phyloP scores from a whole-genome alignment of 345 rosid species.

The Gossypium raimondii region DNA sequence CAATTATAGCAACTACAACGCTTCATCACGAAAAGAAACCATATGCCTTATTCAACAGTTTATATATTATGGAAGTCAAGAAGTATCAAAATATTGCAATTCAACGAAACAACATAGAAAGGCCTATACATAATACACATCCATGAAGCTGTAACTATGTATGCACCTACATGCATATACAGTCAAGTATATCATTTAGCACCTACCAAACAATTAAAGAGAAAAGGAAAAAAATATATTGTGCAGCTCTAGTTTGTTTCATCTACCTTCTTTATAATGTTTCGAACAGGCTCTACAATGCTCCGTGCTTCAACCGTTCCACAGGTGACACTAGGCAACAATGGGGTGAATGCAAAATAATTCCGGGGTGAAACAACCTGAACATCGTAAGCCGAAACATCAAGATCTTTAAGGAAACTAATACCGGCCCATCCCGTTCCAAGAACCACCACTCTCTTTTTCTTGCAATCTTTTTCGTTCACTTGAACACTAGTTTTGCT shows the following conservation, averaged over 20 bases:
- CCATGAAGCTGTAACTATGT: neutral
- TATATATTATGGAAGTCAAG: too few relatives aligned
- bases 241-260: conserved; percentile 1
- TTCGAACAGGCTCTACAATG: conserved; percentile 85
- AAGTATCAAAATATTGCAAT: too few relatives aligned
- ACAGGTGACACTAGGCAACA: conserved; percentile 93
- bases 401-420: conserved; percentile 83
- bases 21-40: too few relatives aligned
- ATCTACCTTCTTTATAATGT: conserved; percentile 78
- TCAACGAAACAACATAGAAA: too few relatives aligned
- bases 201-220: neutral
- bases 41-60: too few relatives aligned
- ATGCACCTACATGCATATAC: neutral
- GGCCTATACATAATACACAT: neutral
- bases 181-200: neutral
- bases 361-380: conserved; percentile 90
- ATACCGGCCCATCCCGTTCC: conserved; percentile 98
- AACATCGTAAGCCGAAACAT: conserved; percentile 63
- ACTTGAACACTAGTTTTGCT: conserved; percentile 23
- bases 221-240: neutral
- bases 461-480: conserved; percentile 35
- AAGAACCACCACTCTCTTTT: conserved; percentile 81
- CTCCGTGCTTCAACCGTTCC: conserved; percentile 98
- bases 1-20: too few relatives aligned
- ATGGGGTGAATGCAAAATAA: conserved; percentile 93